Evolutionary conservation across 495 filamentous ascomycete species (phyloP), one percentile per base, ranked within the genome.

Genomic region (Trichoderma asperelloides): DNA sequence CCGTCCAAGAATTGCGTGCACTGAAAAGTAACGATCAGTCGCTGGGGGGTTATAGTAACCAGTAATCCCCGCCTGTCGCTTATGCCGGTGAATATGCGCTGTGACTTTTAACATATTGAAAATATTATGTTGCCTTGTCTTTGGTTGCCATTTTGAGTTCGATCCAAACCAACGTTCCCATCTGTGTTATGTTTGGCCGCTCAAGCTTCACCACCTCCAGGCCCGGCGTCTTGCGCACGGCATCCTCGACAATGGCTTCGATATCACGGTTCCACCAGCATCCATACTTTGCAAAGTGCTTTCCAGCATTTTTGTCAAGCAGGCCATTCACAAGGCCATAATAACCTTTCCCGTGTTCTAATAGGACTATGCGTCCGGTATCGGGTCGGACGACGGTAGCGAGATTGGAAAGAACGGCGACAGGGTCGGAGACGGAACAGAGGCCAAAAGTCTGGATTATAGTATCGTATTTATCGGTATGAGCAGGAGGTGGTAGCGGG

Each of bases 231-330:
- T 82, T 66, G 65, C 68, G 47, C 30, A 70, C 74, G 7, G 80
- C 79, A 41, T 76, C 76, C 40, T 69, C 77, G 47, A 97, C 86
- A 74, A 98, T 85, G 66, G 76, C 77, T 67, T 88, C 90, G 66
- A 98, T 89, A 81, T 98, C 95, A 64, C 92, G 81, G 77, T 98
- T 98, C 88, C 91, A 96, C 93, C 93, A 98, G 79, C 95, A 98
- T 11, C 96, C 95, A 82, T 92, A 92, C 64, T 85, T 83, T 68
- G 87, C 82, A 55, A 93, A 93, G 83, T 98, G 95, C 40, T 79
- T 80, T 23, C 85, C 80, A 3, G 96, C 96, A 69, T 86, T 77
- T 68, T 85, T 83, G 78, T 98, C 95, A 71, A 99, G 75, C 16
- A 90, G 72, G 2, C 77, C 75, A 80, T 99, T 97, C 65, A 97